Evolutionary conservation across 768 basidiomycete species (phyloP).

Genomic region (Phlebiopsis flavidoalba): DNA sequence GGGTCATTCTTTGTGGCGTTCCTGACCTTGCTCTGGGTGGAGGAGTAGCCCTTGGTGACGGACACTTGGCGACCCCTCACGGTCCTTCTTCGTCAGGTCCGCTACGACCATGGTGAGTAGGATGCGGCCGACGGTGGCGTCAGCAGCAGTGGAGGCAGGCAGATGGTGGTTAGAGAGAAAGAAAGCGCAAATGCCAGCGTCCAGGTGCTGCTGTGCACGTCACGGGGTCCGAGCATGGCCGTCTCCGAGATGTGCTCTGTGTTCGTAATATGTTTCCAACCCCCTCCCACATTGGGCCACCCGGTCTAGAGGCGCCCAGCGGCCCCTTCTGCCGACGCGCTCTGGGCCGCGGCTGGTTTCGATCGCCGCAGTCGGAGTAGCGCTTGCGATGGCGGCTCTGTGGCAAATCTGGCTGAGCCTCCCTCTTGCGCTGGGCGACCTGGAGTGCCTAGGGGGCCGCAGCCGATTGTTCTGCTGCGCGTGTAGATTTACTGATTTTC

Average conservation of each 20-base stretch:
- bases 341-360: neutral
- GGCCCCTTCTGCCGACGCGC: neutral
- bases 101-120: neutral
- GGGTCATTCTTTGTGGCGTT: slow-evolving; percentile 95
- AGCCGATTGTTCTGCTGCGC: neutral
- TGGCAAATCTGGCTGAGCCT: neutral
- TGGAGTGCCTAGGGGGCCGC: neutral
- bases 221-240: slow-evolving; percentile 7
- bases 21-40: slow-evolving; percentile 89
- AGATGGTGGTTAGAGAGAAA: neutral
- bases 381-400: neutral
- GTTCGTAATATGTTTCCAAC: neutral
- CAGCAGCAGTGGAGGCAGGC: neutral
- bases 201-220: neutral
- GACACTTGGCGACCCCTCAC: slow-evolving; percentile 87
- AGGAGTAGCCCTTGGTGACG: slow-evolving; percentile 91
- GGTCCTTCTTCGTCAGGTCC: slow-evolving; percentile 28
- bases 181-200: neutral
- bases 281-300: slow-evolving; percentile 1
- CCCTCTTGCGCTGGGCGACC: no score
- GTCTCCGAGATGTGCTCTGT: neutral
- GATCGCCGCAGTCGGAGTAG: slow-evolving; percentile 2
- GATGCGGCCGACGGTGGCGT: neutral
- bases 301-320: neutral
- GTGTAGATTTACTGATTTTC: neutral